Evolutionary conservation across 148 eudicot genomes (phyloP).

Genomic region (Drosera capensis): DNA sequence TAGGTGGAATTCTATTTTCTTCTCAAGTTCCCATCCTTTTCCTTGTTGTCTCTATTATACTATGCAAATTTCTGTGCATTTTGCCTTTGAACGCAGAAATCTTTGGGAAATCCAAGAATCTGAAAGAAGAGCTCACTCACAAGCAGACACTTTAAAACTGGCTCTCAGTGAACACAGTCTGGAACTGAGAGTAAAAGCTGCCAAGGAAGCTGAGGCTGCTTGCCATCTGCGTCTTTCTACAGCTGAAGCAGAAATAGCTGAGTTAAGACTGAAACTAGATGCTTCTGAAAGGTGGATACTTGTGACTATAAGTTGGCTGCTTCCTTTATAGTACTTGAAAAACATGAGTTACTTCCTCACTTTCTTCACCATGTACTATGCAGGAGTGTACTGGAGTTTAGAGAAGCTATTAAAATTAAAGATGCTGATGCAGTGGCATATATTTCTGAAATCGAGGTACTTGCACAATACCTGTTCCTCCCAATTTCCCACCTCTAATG

Average conservation of each 20-base stretch:
- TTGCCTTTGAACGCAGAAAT: constrained; percentile 30
- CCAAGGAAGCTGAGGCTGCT: constrained; percentile 90
- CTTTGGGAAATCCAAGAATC: constrained; percentile 70
- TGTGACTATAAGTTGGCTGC: background rate
- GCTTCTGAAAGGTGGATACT: constrained; percentile 60
- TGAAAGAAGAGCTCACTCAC: constrained; percentile 52
- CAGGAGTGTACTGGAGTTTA: constrained; percentile 72
- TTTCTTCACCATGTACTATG: constrained; percentile 6
- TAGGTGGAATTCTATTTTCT: no score
- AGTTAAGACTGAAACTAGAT: constrained; percentile 63
- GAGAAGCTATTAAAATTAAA: constrained; percentile 75
- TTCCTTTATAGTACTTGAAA: no score
- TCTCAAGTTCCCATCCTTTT: background rate
- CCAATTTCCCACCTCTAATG: background rate
- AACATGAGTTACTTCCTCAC: no score
- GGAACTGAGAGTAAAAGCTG: constrained; percentile 86
- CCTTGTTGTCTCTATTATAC: no score
- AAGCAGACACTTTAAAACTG: constrained; percentile 51
- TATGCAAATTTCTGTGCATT: no score
- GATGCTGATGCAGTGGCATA: constrained; percentile 78
- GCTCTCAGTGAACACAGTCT: constrained; percentile 74
- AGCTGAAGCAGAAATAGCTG: constrained; percentile 89
- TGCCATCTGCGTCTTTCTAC: constrained; percentile 64
- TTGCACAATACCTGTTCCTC: background rate
- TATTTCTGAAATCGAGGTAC: constrained; percentile 86